Evolutionary conservation across 1,284 basidiomycete genomes (phyloP), one percentile per base, ranked within the genome.

Genomic region (Psilocybe mexicana): DNA sequence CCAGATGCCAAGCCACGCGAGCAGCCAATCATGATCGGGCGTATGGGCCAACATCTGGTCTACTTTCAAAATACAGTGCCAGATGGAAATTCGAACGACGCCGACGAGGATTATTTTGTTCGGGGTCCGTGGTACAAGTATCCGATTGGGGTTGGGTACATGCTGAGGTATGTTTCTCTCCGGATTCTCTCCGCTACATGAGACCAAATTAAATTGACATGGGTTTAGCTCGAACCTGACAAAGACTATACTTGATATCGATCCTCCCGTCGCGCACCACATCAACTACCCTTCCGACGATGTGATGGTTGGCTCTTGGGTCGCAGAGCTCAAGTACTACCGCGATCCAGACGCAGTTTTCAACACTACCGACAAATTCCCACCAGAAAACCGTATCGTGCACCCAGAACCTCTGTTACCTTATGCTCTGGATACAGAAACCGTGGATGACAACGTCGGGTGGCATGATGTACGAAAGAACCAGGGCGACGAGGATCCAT

Each of bases 121-220:
- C 1, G 26, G 3, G 57, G 57, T 5, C 57, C 57, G 10, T 58
- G 57, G 57, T 58, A 54, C 14, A 18, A 26, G 5, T 58, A 58
- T 23, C 57, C 57, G 30, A 38, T 46, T 10, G 57, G 57, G 35
- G 44, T 58, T 8, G 57, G 57, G 18, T 58, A 58, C 46, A 54
- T 54, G 40, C 47, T 58, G 5, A 54, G 52, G 52, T 51, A 18
- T 11, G 33, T 36, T 23, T n/a, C 35, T 18, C 18, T 18, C 18
- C 18, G 18, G 18, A n/a, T 35, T 3, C 28, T 6, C 7, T 18
- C 35, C 12, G 14, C 6, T 40, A n/a, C 28, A 10, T 33, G n/a
- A 35, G 18, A 3, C 14, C 30, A 14, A 18, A n/a, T 7, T 25
- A n/a, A 4, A 12, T 14, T 14, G 2, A 30, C 4, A 23, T 38